A percentile compares a stretch with the other conserved stretches of the same genome.
Conservation (phyloP, 768 basidiomycete species). For the Tephrocybe sp. region DNA sequence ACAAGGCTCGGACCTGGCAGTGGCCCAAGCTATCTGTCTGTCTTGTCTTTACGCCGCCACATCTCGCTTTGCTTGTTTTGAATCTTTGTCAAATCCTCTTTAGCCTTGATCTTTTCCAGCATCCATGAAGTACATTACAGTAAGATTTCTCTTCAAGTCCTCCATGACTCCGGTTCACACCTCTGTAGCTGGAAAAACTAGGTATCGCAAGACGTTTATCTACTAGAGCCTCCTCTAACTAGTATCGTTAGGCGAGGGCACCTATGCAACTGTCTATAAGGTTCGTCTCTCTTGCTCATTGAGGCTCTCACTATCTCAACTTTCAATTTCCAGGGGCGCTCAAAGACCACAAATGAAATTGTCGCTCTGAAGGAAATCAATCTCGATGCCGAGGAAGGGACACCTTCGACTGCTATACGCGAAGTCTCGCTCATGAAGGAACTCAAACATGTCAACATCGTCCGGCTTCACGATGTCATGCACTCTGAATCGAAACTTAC, state of each 20-base stretch:
- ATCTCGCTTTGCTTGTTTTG: not conserved
- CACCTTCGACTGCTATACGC: conserved; percentile 96
- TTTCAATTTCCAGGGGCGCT: conserved; percentile 69
- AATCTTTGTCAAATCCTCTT: no score
- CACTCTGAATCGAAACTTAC: conserved; percentile 98
- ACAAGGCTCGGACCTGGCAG: not conserved
- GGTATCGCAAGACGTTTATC: conserved; percentile 38
- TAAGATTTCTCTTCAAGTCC: conserved; percentile 18
- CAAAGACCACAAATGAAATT: conserved; percentile 96
- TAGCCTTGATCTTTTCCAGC: no score
- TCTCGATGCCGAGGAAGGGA: conserved; percentile 98
- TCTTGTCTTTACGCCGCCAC: not conserved
- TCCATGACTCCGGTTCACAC: not conserved
- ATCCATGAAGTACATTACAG: conserved; percentile 57
- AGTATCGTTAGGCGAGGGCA: conserved; percentile 80
- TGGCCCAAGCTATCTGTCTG: not conserved
- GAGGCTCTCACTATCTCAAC: not conserved
- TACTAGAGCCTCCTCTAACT: conserved; percentile 31
- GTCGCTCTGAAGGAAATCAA: conserved; percentile 99
- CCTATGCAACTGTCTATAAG: conserved; percentile 98
- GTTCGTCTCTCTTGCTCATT: conserved; percentile 35
- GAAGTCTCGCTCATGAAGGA: conserved; percentile 99
- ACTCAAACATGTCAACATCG: conserved; percentile 98
- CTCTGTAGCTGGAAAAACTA: conserved; percentile 79
- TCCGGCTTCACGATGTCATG: conserved; percentile 97